These are phyloP conservation scores for Candida sithepensis DNA, from an alignment of 805 yeast species.

Conservation along the genomic window DNA sequence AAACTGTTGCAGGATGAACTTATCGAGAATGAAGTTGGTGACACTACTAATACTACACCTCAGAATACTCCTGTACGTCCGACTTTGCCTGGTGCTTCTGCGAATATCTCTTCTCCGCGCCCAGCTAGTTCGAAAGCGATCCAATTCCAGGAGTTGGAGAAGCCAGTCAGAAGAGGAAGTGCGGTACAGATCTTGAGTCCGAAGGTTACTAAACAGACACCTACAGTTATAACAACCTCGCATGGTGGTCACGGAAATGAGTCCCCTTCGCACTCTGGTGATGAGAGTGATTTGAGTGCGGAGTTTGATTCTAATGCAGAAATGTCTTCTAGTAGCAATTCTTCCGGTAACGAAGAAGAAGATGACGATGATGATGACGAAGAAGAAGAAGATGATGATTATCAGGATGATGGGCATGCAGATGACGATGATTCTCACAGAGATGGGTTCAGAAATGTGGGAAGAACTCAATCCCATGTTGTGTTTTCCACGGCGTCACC, in stretches of 20 bases:
- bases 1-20: conserved; percentile 7
- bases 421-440: conserved; percentile 10
- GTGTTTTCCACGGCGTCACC: conserved; percentile 32
- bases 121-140: neutral
- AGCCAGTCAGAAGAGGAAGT: neutral
- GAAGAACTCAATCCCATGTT: conserved; percentile 25
- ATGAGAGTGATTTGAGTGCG: conserved; percentile 22
- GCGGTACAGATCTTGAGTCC: neutral
- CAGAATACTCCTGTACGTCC: neutral
- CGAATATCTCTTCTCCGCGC: neutral
- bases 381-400: too few species aligned
- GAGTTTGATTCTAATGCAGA: conserved; percentile 17
- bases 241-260: too few species aligned
- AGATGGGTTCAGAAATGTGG: conserved; percentile 15
- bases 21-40: conserved; percentile 1
- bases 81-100: neutral
- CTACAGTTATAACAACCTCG: neutral
- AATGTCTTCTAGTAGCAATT: conserved; percentile 16
- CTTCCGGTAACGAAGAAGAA: too few species aligned
- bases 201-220: neutral
- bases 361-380: too few species aligned
- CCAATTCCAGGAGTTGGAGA: conserved; percentile 1
- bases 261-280: conserved; percentile 1
- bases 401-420: conserved; percentile 10
- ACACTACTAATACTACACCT: too few species aligned